These are phyloP conservation scores for Euryodendron excelsum DNA, from an alignment of 148 eudicot species.

Conservation along the genomic window DNA sequence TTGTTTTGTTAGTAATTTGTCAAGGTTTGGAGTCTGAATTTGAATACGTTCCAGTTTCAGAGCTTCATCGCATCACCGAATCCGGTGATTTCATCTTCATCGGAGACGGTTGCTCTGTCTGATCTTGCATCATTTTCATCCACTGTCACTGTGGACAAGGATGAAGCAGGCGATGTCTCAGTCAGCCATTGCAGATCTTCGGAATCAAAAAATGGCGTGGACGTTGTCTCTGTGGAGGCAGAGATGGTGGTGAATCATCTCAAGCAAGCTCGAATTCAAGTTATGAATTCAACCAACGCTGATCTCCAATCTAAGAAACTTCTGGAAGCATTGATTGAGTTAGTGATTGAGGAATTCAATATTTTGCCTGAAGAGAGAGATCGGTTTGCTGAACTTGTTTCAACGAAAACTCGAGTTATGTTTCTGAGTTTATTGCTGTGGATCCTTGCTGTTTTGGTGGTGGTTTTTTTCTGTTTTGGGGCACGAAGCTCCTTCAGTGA, in stretches of 20 bases:
- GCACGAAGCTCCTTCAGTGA: constrained; percentile 24
- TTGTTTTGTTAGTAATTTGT: neutral
- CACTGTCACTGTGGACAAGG: constrained; percentile 16
- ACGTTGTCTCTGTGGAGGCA: constrained; percentile 26
- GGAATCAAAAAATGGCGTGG: neutral
- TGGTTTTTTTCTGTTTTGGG: constrained; percentile 17
- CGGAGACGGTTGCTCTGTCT: constrained; percentile 23
- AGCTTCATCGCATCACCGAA: constrained; percentile 22
- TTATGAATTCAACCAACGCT: constrained; percentile 33
- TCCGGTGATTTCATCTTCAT: constrained; percentile 11
- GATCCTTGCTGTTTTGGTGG: constrained; percentile 22
- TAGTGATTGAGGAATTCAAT: constrained; percentile 39
- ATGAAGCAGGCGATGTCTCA: constrained; percentile 11
- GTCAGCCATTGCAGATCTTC: neutral
- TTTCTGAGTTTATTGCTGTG: constrained; percentile 33
- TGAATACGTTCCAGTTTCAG: constrained; percentile 21
- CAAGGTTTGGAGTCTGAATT: neutral
- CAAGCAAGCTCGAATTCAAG: constrained; percentile 40
- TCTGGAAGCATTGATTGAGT: constrained; percentile 39
- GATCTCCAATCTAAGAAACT: constrained; percentile 44
- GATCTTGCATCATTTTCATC: constrained; percentile 35
- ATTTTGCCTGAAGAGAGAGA: constrained; percentile 41
- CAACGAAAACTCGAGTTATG: constrained; percentile 24
- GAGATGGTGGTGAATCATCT: constrained; percentile 47
- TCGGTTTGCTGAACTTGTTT: constrained; percentile 25